Evolutionary conservation across 2,329 filamentous ascomycete genomes (phyloP), one percentile per base, ranked within the genome.

Genomic region (Graphilbum ipis-grandicollis): DNA sequence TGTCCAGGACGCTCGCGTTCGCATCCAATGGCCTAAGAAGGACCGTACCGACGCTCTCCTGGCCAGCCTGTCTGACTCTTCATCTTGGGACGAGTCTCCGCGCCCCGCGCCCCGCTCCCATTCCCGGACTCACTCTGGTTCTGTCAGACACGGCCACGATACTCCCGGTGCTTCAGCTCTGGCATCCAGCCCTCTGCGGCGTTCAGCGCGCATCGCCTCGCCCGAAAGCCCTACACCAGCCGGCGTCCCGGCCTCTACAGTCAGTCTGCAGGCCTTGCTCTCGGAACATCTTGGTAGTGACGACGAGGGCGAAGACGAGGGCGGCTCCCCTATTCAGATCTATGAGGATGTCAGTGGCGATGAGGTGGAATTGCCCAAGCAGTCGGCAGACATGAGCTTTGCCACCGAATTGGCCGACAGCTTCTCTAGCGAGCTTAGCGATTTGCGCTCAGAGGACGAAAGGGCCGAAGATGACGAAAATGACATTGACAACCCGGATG

Each of bases 1-100:
- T 54, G 85, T 96, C 31, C 84, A 93, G 50, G 86, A 93, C 52
- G 78, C 85, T 37, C 80, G 90, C 44, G 84, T 96, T 32, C 67
- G 93, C 55, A 63, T 98, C 43, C 74, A 78, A 51, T 96, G 90
- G 88, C 90, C 90, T 32, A 71, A 59, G 56, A 50, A 48, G 42
- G 47, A 49, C 28, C 44, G 46, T 7, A 48, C 60, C 55, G 67
- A 57, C 46, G 56, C 51, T 40, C 10, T 12, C 7, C 50, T 57
- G 49, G 68, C 60, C 19, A 61, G 62, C 42, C 58, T 71, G 42
- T 76, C 74, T 9, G 75, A 82, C 45, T 75, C 72, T n/a, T 72
- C 67, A 10, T 85, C n/a, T n/a, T n/a, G 79, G 67, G 82, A 86
- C 49, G 59, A 77, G 52, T 68, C 69, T 39, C 65, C 68, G 36